phyloP scores from a whole-genome alignment of 1,284 basidiomycete species.

The Cutaneotrichosporon cutaneum region DNA sequence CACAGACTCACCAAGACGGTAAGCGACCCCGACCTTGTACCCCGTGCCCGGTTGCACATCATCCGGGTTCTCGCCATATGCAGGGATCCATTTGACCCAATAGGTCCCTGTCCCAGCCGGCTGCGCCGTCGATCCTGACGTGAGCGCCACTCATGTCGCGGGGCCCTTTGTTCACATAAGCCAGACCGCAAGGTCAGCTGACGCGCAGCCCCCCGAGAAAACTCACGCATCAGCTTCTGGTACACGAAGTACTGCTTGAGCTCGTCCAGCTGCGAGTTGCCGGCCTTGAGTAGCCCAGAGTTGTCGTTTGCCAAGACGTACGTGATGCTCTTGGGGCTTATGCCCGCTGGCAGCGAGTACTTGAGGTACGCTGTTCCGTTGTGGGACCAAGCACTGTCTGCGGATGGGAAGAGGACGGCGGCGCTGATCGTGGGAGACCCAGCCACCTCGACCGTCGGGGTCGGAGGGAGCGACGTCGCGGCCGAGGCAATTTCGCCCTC shows the following conservation, averaged over 20 bases:
- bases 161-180: background rate
- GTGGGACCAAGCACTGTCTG: background rate
- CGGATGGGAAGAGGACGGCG: background rate
- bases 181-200: background rate
- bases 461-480: background rate
- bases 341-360: background rate
- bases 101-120: slow-evolving; percentile 1
- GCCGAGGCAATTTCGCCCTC: background rate
- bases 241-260: background rate
- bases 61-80: slow-evolving; percentile 3
- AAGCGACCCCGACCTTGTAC: slow-evolving; percentile 1
- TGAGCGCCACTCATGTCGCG: background rate
- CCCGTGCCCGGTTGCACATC: slow-evolving; percentile 1
- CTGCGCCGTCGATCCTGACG: slow-evolving; percentile 7
- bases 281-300: background rate
- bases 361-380: slow-evolving; percentile 7
- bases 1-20: background rate
- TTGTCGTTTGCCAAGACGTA: background rate
- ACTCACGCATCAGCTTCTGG: slow-evolving; percentile 3
- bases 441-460: background rate
- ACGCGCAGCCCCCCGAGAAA: background rate
- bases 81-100: slow-evolving; percentile 8
- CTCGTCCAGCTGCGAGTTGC: background rate
- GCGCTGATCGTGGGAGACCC: background rate
- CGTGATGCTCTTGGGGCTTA: background rate